Evolutionary conservation across 345 rosid species (phyloP).

Genomic region (Moricandia arvensis): DNA sequence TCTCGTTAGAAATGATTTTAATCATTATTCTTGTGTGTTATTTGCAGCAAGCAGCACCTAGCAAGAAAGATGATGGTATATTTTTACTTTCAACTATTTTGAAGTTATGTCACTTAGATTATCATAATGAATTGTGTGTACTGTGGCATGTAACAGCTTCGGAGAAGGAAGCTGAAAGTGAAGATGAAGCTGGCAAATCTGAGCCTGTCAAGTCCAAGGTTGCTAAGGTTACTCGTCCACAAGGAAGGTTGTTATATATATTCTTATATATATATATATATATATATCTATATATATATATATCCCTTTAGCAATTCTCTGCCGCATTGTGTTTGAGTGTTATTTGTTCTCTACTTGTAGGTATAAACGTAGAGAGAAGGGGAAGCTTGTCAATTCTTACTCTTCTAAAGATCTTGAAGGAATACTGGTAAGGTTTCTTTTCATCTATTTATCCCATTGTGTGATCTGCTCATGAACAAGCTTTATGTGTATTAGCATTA

Average conservation of each 20-base stretch:
- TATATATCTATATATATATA: too few species aligned
- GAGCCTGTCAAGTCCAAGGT: constrained; percentile 42
- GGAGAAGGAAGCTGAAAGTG: constrained; percentile 42
- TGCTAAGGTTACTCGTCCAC: constrained; percentile 72
- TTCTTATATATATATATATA: background rate
- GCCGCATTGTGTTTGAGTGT: background rate
- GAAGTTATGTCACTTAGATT: background rate
- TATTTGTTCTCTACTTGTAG: constrained; percentile 32
- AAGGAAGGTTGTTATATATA: constrained; percentile 91
- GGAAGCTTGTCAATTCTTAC: constrained; percentile 78
- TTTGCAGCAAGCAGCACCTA: constrained; percentile 67
- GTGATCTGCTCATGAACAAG: background rate
- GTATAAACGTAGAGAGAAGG: constrained; percentile 82
- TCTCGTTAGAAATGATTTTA: background rate
- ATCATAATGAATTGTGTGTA: background rate
- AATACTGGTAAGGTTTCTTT: constrained; percentile 65
- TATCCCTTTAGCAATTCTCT: background rate
- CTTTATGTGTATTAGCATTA: background rate
- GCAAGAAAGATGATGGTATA: constrained; percentile 52
- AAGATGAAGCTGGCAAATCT: constrained; percentile 36
- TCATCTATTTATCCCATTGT: background rate
- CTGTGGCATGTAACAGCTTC: constrained; percentile 32
- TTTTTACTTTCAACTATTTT: too few species aligned
- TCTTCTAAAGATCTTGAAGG: constrained; percentile 89
- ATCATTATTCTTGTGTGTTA: background rate